Conservation (phyloP, 2,329 filamentous ascomycete genomes). For the Epichloe amarillans region DNA sequence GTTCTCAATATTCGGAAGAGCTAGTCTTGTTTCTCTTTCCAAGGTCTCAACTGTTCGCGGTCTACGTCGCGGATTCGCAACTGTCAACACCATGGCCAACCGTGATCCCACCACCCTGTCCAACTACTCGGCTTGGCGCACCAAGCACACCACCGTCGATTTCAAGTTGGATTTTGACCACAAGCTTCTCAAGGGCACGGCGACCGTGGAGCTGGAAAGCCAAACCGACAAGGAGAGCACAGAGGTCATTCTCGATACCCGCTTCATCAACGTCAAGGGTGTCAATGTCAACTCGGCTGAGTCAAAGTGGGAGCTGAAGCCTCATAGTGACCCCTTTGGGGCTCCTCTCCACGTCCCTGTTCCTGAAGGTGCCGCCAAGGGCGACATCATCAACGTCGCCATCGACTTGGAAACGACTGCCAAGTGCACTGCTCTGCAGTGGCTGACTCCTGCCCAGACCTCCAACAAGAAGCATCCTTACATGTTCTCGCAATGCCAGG, state of each 20-base stretch:
- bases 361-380: conserved; percentile 39
- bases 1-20: conserved; percentile 9
- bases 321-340: conserved; percentile 60
- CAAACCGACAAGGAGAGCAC: conserved; percentile 58
- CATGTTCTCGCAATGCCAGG: conserved; percentile 97
- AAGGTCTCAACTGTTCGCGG: background rate
- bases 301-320: conserved; percentile 55
- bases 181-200: conserved; percentile 63
- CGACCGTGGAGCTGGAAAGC: conserved; percentile 63
- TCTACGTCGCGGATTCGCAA: conserved; percentile 12
- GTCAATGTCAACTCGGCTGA: conserved; percentile 56
- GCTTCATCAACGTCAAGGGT: conserved; percentile 58
- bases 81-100: conserved; percentile 19
- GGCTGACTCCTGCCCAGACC: conserved; percentile 87
- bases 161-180: conserved; percentile 74
- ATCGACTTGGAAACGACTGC: conserved; percentile 71
- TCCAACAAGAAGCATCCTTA: conserved; percentile 93
- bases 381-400: conserved; percentile 38
- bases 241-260: conserved; percentile 81
- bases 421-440: conserved; percentile 84
- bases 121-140: conserved; percentile 83
- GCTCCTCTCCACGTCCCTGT: conserved; percentile 55
- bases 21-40: background rate
- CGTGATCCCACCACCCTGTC: conserved; percentile 82
- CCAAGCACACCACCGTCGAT: conserved; percentile 68